Evolutionary conservation across 257 asterid species (phyloP).

Genomic region (Forsythia suspensa): DNA sequence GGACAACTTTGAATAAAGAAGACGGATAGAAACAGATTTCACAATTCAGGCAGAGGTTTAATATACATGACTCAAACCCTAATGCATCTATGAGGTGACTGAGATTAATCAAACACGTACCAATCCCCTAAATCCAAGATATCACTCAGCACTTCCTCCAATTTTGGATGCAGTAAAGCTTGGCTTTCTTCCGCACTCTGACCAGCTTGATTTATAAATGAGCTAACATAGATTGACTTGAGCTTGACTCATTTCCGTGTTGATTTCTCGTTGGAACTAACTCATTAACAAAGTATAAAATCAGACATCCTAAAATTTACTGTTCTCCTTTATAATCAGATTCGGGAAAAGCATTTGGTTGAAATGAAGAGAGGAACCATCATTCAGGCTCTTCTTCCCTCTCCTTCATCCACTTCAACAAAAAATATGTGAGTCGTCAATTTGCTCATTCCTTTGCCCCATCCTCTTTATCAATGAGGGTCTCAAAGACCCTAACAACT

Average conservation of each 20-base stretch:
- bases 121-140: background rate
- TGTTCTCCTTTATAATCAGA: background rate
- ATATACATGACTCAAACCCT: background rate
- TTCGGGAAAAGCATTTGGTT: background rate
- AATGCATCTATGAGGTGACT: too few species aligned
- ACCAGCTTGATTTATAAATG: background rate
- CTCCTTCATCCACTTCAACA: background rate
- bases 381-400: background rate
- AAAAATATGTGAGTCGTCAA: background rate
- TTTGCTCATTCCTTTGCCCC: background rate
- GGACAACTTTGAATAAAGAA: background rate
- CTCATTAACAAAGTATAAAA: background rate
- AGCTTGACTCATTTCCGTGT: background rate
- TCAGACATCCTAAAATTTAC: background rate
- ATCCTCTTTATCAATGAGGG: background rate
- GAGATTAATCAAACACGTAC: background rate
- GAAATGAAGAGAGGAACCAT: background rate
- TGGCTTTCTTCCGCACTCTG: background rate
- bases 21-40: background rate
- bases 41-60: background rate
- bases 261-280: background rate
- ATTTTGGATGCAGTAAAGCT: background rate
- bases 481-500: background rate
- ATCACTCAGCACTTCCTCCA: background rate
- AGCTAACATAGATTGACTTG: too few species aligned